These are phyloP conservation scores for Saururus chinensis DNA, from an alignment of 164 flowering plant species.

Conservation along the genomic window DNA sequence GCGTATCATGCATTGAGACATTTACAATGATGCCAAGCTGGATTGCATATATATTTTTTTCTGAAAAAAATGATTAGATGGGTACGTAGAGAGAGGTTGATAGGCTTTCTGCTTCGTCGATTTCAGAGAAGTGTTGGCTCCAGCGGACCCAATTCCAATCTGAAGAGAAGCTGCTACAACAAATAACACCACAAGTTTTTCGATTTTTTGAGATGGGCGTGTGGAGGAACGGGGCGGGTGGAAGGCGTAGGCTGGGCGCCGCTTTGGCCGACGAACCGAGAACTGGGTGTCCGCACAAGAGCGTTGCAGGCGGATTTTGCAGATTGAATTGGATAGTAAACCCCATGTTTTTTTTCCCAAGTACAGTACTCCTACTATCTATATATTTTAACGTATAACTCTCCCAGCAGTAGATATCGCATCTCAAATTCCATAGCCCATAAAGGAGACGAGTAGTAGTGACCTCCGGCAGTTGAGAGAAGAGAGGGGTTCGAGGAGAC, in stretches of 20 bases:
- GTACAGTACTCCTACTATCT: too few relatives aligned
- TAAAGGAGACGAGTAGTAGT: not conserved
- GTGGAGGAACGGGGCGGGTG: constrained; percentile 4
- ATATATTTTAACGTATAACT: too few relatives aligned
- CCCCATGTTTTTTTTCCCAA: constrained; percentile 21
- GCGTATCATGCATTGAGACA: not conserved
- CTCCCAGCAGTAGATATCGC: not conserved
- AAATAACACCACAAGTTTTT: constrained; percentile 9
- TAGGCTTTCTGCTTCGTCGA: constrained; percentile 74
- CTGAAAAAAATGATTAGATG: not conserved
- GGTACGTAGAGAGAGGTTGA: constrained; percentile 74
- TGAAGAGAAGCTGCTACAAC: constrained; percentile 23
- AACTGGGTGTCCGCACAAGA: constrained; percentile 10
- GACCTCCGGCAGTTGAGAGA: too few relatives aligned
- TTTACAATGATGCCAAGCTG: too few relatives aligned
- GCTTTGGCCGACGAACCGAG: constrained; percentile 4
- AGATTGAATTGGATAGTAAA: constrained; percentile 8
- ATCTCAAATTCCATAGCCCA: not conserved
- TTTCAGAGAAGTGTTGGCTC: constrained; percentile 70
- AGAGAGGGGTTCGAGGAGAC: too few relatives aligned
- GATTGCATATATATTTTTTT: too few relatives aligned
- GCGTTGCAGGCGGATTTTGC: constrained; percentile 15
- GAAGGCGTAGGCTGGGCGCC: constrained; percentile 3
- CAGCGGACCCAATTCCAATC: constrained; percentile 92
- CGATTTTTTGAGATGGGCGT: constrained; percentile 4